These are phyloP conservation scores for Kwoniella newhampshirensis DNA, from an alignment of 768 basidiomycete species.

Conservation along the genomic window DNA sequence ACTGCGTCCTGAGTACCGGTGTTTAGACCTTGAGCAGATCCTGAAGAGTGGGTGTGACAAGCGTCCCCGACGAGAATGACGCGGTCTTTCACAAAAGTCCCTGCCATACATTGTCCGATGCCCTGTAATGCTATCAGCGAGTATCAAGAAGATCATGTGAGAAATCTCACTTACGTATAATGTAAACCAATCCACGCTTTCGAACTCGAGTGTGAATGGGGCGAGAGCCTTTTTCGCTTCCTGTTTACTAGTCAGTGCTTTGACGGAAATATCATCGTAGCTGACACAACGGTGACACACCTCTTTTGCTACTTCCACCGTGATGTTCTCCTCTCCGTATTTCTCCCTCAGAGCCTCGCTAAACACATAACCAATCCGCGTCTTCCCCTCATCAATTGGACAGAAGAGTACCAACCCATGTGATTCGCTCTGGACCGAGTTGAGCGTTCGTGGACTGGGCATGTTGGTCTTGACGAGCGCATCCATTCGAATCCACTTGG, in stretches of 20 bases:
- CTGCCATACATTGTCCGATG: slow-evolving; percentile 2
- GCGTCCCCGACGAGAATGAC: background rate
- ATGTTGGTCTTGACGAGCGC: background rate
- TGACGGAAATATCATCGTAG: background rate
- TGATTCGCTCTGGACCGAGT: slow-evolving; percentile 1
- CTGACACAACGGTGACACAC: background rate
- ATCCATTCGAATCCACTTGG: slow-evolving; percentile 1
- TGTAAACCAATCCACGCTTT: background rate
- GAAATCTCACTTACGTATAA: background rate
- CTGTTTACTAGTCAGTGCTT: no score
- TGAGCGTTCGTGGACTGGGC: slow-evolving; percentile 1
- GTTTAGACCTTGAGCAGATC: background rate
- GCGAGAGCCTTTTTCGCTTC: background rate
- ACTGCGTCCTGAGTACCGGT: background rate
- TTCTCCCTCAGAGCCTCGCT: background rate
- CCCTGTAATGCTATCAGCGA: background rate
- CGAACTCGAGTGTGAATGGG: background rate
- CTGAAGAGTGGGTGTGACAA: slow-evolving; percentile 1
- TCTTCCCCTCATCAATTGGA: background rate
- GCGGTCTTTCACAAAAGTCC: background rate
- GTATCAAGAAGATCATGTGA: background rate
- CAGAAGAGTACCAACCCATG: background rate
- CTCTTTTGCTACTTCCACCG: background rate
- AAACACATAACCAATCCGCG: slow-evolving; percentile 2
- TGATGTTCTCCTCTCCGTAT: background rate